phyloP scores from a whole-genome alignment of 345 rosid species.

The Cardamine occulta region DNA sequence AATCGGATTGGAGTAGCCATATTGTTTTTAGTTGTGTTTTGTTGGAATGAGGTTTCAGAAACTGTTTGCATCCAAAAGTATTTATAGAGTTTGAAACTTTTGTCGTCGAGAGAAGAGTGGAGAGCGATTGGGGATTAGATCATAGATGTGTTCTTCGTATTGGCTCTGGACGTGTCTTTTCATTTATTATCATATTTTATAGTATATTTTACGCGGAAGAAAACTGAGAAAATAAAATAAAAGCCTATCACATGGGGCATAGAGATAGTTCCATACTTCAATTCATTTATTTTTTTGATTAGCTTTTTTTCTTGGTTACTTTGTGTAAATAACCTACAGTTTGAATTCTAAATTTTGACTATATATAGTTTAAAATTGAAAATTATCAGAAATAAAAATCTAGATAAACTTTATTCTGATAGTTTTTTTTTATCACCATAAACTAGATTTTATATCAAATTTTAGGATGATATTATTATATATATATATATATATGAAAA shows the following conservation, averaged over 20 bases:
- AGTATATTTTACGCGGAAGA: background rate
- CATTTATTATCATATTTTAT: background rate
- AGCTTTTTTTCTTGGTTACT: background rate
- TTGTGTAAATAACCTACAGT: background rate
- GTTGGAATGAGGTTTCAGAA: slow-evolving; percentile 29
- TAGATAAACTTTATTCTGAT: background rate
- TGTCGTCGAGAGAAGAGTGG: slow-evolving; percentile 25
- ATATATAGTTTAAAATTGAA: background rate
- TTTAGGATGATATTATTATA: background rate
- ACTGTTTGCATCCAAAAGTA: slow-evolving; percentile 23
- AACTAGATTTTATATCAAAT: background rate
- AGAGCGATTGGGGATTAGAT: slow-evolving; percentile 15
- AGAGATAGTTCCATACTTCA: background rate
- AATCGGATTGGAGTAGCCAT: slow-evolving; percentile 23
- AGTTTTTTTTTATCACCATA: background rate
- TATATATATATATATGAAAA: background rate
- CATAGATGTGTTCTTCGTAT: slow-evolving; percentile 37
- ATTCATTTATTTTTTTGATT: background rate
- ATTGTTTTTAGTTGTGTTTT: background rate
- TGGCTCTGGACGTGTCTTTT: slow-evolving; percentile 39
- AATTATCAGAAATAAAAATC: no score
- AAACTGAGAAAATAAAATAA: background rate
- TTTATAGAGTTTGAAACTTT: slow-evolving; percentile 25
- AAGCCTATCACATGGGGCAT: slow-evolving; percentile 24
- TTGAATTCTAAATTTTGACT: background rate